These are phyloP conservation scores for Microbotryum violaceum DNA, from an alignment of 1,284 basidiomycete species.

Conservation along the genomic window DNA sequence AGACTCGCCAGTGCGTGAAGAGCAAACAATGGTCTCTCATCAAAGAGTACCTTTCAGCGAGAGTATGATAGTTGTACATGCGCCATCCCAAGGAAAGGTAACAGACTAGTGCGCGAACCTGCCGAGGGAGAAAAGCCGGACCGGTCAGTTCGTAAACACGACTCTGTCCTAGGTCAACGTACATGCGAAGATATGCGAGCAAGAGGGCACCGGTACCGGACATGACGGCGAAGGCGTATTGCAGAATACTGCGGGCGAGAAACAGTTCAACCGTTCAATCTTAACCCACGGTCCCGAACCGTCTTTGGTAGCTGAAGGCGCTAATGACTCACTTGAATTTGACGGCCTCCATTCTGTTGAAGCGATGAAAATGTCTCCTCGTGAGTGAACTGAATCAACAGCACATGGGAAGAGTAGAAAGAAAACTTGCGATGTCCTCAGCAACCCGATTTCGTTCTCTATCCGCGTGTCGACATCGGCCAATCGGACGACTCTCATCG, in stretches of 20 bases:
- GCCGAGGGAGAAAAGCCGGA: too few relatives aligned
- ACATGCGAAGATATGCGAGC: conserved; percentile 34
- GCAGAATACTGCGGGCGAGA: conserved; percentile 26
- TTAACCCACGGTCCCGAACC: too few relatives aligned
- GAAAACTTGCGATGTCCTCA: conserved; percentile 54
- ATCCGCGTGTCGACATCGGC: conserved; percentile 97
- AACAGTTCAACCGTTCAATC: background rate
- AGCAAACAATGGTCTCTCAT: too few relatives aligned
- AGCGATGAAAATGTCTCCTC: background rate
- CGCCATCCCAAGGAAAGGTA: too few relatives aligned
- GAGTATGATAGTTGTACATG: too few relatives aligned
- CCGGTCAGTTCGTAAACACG: too few relatives aligned
- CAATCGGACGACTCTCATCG: conserved; percentile 89
- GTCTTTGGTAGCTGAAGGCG: too few relatives aligned
- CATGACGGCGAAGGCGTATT: conserved; percentile 35
- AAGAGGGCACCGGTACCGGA: conserved; percentile 35
- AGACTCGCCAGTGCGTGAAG: too few relatives aligned
- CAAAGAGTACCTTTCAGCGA: too few relatives aligned
- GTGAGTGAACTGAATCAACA: background rate
- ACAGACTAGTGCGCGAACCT: too few relatives aligned
- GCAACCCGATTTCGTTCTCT: conserved; percentile 87
- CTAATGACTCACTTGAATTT: conserved; percentile 31
- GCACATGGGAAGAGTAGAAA: background rate
- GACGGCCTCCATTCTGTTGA: conserved; percentile 35
- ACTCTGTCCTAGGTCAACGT: background rate